These are phyloP conservation scores for Hypoxylon sp. DNA, from an alignment of 2,329 filamentous ascomycete genomes.

Conservation along the genomic window DNA sequence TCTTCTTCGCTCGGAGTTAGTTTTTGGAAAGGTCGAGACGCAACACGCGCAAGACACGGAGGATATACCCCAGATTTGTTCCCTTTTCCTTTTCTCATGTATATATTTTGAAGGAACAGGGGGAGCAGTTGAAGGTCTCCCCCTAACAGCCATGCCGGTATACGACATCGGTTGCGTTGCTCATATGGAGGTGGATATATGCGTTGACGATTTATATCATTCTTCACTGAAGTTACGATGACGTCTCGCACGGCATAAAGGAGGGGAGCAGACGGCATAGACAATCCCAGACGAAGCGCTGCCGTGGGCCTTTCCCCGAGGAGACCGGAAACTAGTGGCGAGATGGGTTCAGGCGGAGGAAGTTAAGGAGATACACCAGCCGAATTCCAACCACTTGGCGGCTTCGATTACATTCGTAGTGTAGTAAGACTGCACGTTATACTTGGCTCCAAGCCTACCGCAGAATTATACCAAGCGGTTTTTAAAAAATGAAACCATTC, in stretches of 20 bases:
- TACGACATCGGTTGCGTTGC: constrained; percentile 28
- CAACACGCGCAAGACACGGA: constrained; percentile 36
- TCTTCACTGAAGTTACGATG: constrained; percentile 18
- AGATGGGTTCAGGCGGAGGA: not conserved
- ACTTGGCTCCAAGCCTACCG: constrained; percentile 29
- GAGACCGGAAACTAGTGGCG: constrained; percentile 11
- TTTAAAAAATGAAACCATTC: constrained; percentile 33
- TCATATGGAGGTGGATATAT: constrained; percentile 8
- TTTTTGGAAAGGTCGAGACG: constrained; percentile 33
- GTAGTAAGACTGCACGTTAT: constrained; percentile 25
- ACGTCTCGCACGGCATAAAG: constrained; percentile 16
- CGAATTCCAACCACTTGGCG: constrained; percentile 3
- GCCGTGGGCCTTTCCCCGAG: not conserved
- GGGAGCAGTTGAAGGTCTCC: constrained; percentile 11
- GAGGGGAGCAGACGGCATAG: constrained; percentile 1
- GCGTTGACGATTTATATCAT: constrained; percentile 13
- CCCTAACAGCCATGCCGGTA: not conserved
- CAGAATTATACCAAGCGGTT: constrained; percentile 22
- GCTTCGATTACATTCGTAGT: constrained; percentile 16
- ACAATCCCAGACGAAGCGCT: constrained; percentile 1
- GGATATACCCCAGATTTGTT: constrained; percentile 42
- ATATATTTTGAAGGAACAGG: constrained; percentile 6
- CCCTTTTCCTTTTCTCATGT: constrained; percentile 29
- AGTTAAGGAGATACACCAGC: not conserved
- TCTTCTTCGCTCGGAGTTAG: constrained; percentile 30